Percentiles rank a stretch among this genome's conserved stretches.
Evolutionary conservation across 345 rosid species (phyloP).

Genomic region (Salix koriyanagi): DNA sequence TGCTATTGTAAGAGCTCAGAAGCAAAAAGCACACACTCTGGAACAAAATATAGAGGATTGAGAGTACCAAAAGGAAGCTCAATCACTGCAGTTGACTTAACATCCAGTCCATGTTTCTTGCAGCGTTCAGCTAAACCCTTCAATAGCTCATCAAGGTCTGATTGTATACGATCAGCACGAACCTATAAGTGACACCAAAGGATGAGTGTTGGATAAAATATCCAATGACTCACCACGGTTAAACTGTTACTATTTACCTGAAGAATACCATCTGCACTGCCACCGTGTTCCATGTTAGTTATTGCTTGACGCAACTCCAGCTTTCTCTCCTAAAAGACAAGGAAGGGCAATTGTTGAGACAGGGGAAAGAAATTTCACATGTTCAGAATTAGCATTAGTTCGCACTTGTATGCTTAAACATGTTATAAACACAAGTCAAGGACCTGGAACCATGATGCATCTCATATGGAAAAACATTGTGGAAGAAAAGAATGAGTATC

Average conservation of each 20-base stretch:
- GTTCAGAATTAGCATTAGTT: not conserved
- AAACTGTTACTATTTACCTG: conserved; percentile 52
- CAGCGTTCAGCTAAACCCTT: conserved; percentile 72
- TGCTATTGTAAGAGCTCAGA: not conserved
- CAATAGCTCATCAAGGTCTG: conserved; percentile 87
- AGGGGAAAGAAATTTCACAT: no score
- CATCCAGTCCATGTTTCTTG: conserved; percentile 78
- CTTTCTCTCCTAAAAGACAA: conserved; percentile 58
- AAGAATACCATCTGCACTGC: conserved; percentile 93
- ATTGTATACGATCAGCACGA: conserved; percentile 92
- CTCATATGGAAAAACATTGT: not conserved
- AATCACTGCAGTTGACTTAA: conserved; percentile 69
- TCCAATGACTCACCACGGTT: conserved; percentile 2
- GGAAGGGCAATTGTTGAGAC: not conserved
- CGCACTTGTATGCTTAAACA: not conserved
- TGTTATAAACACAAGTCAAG: not conserved
- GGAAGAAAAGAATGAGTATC: not conserved
- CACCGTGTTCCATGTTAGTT: conserved; percentile 82
- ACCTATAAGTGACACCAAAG: conserved; percentile 49
- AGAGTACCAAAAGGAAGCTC: conserved; percentile 80
- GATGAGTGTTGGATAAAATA: conserved; percentile 11
- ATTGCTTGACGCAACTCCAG: conserved; percentile 83
- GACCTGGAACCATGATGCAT: not conserved
- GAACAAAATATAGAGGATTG: not conserved
- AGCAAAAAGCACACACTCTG: not conserved